Conservation (phyloP, 257 asterid genomes). For the Perilla frutescens region DNA sequence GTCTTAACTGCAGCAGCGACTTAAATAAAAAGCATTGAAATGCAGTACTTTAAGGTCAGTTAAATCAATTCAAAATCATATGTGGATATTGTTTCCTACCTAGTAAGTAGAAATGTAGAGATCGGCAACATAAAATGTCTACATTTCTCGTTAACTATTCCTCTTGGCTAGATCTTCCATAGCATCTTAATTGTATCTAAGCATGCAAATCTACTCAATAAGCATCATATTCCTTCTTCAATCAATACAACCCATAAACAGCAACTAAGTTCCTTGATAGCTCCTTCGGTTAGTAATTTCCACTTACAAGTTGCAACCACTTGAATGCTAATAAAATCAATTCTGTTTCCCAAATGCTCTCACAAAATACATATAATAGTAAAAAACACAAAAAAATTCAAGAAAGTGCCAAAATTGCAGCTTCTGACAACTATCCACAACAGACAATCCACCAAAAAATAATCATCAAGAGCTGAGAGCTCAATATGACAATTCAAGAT, state of each 20-base stretch:
- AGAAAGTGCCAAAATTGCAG: conserved; percentile 9
- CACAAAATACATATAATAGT: neutral
- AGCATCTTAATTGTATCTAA: neutral
- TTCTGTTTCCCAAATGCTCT: neutral
- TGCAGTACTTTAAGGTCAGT: neutral
- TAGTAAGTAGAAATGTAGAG: neutral
- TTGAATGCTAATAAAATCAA: neutral
- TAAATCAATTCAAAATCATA: conserved; percentile 12
- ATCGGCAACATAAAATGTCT: neutral
- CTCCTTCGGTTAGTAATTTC: neutral
- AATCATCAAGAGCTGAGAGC: neutral
- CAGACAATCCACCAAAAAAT: neutral
- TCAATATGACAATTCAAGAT: conserved; percentile 7
- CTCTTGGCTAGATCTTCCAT: neutral
- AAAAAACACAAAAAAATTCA: neutral
- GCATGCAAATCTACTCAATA: neutral
- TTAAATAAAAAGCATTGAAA: neutral
- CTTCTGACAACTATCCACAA: neutral
- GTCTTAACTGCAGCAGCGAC: neutral
- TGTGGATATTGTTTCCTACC: neutral
- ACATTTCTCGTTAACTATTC: neutral
- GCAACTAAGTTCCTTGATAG: neutral
- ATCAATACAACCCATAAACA: conserved; percentile 6
- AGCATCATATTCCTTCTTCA: conserved; percentile 15
- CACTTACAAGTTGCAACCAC: conserved; percentile 6